Percentiles rank a stretch among this genome's conserved stretches.
phyloP scores from a whole-genome alignment of 441 rosid species.

The Erodium trifolium region DNA sequence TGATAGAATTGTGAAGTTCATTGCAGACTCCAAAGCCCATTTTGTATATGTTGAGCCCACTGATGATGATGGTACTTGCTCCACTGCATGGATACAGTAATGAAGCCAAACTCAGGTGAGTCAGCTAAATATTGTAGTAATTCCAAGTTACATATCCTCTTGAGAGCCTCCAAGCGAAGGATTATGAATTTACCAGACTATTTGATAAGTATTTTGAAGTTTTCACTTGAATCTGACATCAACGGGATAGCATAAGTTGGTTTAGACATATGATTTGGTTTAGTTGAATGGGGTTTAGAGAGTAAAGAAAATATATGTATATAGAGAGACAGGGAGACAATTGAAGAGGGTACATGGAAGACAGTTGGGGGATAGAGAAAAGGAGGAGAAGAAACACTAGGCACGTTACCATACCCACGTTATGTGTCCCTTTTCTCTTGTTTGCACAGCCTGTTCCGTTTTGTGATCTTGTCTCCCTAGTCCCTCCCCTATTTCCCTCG shows the following conservation, averaged over 20 bases:
- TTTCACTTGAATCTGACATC: too few relatives aligned
- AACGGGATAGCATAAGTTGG: too few relatives aligned
- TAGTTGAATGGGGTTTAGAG: too few relatives aligned
- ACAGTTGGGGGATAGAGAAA: conserved; percentile 40
- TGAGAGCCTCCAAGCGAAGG: too few relatives aligned
- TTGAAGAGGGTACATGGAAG: conserved; percentile 14
- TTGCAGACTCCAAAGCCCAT: not conserved
- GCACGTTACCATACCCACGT: conserved; percentile 31
- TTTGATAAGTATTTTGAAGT: too few relatives aligned
- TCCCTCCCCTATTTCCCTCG: too few relatives aligned
- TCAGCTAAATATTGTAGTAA: not conserved
- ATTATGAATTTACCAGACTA: too few relatives aligned
- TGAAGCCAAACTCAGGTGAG: not conserved
- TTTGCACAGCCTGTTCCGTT: conserved; percentile 37
- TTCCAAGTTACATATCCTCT: not conserved
- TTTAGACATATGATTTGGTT: too few relatives aligned
- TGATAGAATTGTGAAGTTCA: not conserved
- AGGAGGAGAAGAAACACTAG: conserved; percentile 35
- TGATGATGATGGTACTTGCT: not conserved
- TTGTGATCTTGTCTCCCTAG: conserved; percentile 34
- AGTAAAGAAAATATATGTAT: not conserved
- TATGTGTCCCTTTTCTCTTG: conserved; percentile 22
- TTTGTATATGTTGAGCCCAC: not conserved
- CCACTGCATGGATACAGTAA: not conserved
- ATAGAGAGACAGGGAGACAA: not conserved